Conservation (phyloP, 352 stramenopile species). For the Phytophthora pinifolia region DNA sequence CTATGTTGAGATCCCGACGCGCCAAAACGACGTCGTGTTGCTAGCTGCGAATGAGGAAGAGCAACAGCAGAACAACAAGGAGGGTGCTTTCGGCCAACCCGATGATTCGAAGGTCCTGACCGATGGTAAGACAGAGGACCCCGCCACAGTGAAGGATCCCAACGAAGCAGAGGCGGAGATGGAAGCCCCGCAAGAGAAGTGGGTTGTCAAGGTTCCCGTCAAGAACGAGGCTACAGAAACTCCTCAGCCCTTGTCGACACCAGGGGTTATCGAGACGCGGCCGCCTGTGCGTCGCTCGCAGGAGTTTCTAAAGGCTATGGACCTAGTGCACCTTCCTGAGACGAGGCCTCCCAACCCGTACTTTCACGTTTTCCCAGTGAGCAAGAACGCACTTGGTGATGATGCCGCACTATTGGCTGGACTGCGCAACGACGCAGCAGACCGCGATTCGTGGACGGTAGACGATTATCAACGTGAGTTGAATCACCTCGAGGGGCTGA, state of each 20-base stretch:
- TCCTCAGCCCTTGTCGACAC: slow-evolving; percentile 2
- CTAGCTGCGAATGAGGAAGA: neutral
- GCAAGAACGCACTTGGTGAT: slow-evolving; percentile 14
- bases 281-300: slow-evolving; percentile 18
- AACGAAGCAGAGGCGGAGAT: slow-evolving; percentile 18
- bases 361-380: slow-evolving; percentile 26
- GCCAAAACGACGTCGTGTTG: slow-evolving; percentile 13
- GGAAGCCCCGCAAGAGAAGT: slow-evolving; percentile 21
- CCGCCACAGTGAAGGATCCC: slow-evolving; percentile 5
- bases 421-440: slow-evolving; percentile 18
- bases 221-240: slow-evolving; percentile 7
- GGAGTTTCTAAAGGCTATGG: slow-evolving; percentile 21
- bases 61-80: slow-evolving; percentile 9
- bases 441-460: slow-evolving; percentile 24
- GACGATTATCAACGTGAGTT: slow-evolving; percentile 33
- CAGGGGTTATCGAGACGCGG: slow-evolving; percentile 2
- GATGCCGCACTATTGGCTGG: slow-evolving; percentile 15
- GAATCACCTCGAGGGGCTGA: slow-evolving; percentile 36
- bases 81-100: neutral
- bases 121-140: neutral
- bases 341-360: slow-evolving; percentile 24
- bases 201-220: slow-evolving; percentile 12
- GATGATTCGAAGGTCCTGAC: slow-evolving; percentile 2
- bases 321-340: slow-evolving; percentile 23
- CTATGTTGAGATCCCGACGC: slow-evolving; percentile 6